phyloP scores from a whole-genome alignment of 352 stramenopile species.

The Phytophthora pinifolia region DNA sequence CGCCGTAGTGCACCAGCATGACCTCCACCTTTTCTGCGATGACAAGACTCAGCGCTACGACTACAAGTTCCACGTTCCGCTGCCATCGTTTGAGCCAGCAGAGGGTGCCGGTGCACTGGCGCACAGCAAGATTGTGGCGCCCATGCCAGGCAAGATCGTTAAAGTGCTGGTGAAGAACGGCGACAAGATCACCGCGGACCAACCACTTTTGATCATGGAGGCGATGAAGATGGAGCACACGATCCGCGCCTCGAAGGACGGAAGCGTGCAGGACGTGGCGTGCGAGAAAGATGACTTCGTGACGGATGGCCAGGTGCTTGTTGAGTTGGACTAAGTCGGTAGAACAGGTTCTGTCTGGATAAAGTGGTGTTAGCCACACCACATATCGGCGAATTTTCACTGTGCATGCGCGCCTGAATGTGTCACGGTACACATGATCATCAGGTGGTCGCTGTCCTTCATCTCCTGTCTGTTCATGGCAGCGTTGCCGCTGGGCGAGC shows the following conservation, averaged over 20 bases:
- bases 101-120: conserved; percentile 22
- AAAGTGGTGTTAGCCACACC: too few relatives aligned
- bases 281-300: conserved; percentile 78
- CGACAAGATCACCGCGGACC: conserved; percentile 83
- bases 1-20: conserved; percentile 60
- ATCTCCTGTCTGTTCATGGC: conserved; percentile 46
- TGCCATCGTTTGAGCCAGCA: conserved; percentile 47
- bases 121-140: conserved; percentile 75
- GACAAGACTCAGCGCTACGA: conserved; percentile 72
- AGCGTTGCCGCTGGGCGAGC: conserved; percentile 37
- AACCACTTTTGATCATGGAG: conserved; percentile 95
- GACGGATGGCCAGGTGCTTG: conserved; percentile 69
- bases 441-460: conserved; percentile 53
- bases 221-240: conserved; percentile 98
- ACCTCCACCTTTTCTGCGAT: conserved; percentile 79
- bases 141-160: conserved; percentile 96
- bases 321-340: conserved; percentile 53
- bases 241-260: conserved; percentile 72
- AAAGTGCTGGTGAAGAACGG: conserved; percentile 89
- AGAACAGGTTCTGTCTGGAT: too few relatives aligned
- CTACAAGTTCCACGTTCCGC: conserved; percentile 80
- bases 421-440: too few relatives aligned
- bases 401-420: too few relatives aligned
- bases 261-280: conserved; percentile 70
- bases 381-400: too few relatives aligned